Evolutionary conservation across 1,284 basidiomycete species (phyloP).

Genomic region (Vanrija sp.): DNA sequence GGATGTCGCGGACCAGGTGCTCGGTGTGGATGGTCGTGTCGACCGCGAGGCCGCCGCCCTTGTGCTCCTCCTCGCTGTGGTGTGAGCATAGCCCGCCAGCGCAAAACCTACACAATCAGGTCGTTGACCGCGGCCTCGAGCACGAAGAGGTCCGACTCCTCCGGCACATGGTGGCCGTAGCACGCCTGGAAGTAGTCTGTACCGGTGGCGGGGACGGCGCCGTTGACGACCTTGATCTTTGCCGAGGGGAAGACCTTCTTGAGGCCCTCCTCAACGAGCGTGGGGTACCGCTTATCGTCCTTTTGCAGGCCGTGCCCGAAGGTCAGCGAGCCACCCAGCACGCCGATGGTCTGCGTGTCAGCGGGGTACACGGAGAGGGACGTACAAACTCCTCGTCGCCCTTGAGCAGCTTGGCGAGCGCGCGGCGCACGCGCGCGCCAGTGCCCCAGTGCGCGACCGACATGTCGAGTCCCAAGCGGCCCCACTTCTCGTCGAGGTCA

Average conservation of each 20-base stretch:
- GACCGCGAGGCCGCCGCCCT: neutral
- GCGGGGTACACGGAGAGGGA: neutral
- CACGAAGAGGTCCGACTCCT: neutral
- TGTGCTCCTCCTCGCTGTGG: neutral
- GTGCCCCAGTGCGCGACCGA: neutral
- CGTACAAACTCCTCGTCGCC: neutral
- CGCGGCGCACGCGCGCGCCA: neutral
- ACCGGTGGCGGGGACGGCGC: neutral
- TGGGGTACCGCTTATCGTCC: neutral
- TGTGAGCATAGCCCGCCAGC: neutral
- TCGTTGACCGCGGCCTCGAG: neutral
- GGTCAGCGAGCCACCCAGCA: neutral
- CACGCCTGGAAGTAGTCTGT: neutral
- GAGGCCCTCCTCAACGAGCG: neutral
- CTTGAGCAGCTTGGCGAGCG: neutral
- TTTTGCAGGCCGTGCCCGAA: neutral
- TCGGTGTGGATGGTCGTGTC: neutral
- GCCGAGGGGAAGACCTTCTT: neutral
- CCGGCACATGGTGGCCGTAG: neutral
- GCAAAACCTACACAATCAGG: neutral
- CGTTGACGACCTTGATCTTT: neutral
- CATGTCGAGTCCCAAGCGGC: neutral
- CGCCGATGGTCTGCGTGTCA: neutral
- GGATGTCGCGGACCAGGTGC: neutral
- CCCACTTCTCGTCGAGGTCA: neutral